Conservation (phyloP, 192 early-diverging fungal genomes). For the Coemansia sp. region DNA sequence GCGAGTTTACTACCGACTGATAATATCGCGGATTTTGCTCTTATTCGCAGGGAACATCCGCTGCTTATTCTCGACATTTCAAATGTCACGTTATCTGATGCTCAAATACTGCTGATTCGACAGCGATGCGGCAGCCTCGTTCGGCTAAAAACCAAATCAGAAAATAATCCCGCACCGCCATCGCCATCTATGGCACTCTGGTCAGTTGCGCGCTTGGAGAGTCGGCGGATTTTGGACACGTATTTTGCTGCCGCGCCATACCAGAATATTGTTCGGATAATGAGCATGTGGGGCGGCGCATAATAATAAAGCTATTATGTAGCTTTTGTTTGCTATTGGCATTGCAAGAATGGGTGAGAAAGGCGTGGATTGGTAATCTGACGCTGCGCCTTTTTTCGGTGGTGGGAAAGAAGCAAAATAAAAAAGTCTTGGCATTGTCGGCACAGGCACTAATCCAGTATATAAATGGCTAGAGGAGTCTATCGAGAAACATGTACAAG, state of each 20-base stretch:
- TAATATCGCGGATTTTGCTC: constrained; percentile 3
- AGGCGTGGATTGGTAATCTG: no score
- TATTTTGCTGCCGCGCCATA: not conserved
- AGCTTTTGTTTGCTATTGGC: not conserved
- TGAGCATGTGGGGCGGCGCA: not conserved
- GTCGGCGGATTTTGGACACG: not conserved
- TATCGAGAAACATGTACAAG: no score
- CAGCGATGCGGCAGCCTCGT: constrained; percentile 12
- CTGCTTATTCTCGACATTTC: constrained; percentile 11
- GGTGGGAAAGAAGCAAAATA: not conserved
- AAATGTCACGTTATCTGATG: constrained; percentile 7
- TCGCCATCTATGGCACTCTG: not conserved
- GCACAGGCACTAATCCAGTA: not conserved
- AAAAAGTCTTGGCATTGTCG: constrained; percentile 6
- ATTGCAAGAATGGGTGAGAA: no score
- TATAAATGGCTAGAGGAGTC: not conserved
- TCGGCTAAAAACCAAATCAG: not conserved
- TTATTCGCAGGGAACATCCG: constrained; percentile 11
- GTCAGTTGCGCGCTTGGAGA: not conserved
- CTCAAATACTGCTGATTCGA: constrained; percentile 13
- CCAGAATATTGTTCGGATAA: not conserved
- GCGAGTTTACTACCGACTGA: not conserved
- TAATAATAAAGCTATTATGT: not conserved
- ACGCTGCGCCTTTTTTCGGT: no score
- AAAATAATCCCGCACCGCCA: not conserved